Evolutionary conservation across 2,329 filamentous ascomycete genomes (phyloP).

Genomic region (Botrytis deweyae): DNA sequence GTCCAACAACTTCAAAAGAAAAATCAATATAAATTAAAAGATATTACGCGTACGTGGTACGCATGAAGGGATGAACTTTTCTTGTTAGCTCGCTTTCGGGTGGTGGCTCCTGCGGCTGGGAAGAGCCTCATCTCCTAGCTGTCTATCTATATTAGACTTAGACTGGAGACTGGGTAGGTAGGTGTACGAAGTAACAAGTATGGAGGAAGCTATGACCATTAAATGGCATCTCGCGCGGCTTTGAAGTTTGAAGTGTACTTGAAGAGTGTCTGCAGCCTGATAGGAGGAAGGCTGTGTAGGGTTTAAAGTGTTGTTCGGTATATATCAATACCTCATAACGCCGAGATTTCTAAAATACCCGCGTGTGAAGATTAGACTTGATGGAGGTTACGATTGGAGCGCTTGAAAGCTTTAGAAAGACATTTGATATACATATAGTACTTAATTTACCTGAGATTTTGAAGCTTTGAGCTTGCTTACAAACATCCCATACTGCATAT

Average conservation of each 20-base stretch:
- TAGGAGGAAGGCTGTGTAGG: background rate
- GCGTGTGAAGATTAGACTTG: background rate
- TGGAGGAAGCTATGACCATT: background rate
- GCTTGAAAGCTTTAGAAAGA: background rate
- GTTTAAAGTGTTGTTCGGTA: background rate
- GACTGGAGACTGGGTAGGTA: background rate
- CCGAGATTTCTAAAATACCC: background rate
- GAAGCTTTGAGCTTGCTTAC: background rate
- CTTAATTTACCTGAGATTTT: background rate
- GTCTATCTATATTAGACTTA: background rate
- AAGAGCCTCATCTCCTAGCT: background rate
- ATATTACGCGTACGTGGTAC: background rate
- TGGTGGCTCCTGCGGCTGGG: background rate
- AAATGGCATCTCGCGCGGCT: background rate
- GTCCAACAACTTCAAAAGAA: background rate
- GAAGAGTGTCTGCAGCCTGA: background rate
- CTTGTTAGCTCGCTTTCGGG: background rate
- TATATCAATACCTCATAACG: background rate
- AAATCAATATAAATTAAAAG: background rate
- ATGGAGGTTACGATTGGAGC: background rate
- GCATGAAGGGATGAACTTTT: background rate
- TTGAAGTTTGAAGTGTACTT: background rate
- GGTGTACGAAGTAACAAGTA: background rate
- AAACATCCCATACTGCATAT: background rate
- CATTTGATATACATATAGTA: background rate